Conservation (phyloP, 2,329 filamentous ascomycete species). For the Zalaria obscura region DNA sequence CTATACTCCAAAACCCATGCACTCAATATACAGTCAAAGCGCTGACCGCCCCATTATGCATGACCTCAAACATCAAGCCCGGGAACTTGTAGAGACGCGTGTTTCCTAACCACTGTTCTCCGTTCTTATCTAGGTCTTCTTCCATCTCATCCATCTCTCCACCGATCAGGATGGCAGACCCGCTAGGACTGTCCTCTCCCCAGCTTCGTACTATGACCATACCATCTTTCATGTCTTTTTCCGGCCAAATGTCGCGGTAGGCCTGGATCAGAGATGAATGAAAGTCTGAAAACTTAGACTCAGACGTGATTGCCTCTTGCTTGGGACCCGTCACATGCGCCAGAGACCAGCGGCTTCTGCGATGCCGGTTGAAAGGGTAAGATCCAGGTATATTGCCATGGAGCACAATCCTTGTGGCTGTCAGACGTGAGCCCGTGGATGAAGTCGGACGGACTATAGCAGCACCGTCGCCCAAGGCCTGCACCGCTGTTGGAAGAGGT, state of each 20-base stretch:
- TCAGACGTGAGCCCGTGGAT: conserved; percentile 38
- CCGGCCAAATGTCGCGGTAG: conserved; percentile 47
- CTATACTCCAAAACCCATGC: no score
- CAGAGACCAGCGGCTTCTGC: conserved; percentile 77
- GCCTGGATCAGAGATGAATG: conserved; percentile 52
- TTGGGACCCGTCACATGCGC: conserved; percentile 24
- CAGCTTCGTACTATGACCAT: conserved; percentile 23
- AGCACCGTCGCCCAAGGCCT: conserved; percentile 13
- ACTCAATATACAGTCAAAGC: conserved; percentile 74
- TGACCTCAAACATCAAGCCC: conserved; percentile 84
- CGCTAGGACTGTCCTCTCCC: conserved; percentile 15
- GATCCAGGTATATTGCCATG: conserved; percentile 93
- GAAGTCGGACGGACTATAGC: conserved; percentile 8
- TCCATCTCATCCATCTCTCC: conserved; percentile 18
- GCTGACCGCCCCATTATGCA: conserved; percentile 84
- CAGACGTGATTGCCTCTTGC: conserved; percentile 47
- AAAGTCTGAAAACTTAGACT: conserved; percentile 63
- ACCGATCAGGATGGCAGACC: conserved; percentile 19
- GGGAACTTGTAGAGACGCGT: conserved; percentile 90
- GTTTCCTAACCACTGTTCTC: conserved; percentile 47
- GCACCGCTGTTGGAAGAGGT: conserved; percentile 3
- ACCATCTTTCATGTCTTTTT: conserved; percentile 33
- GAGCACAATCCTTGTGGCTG: conserved; percentile 81
- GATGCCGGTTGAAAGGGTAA: conserved; percentile 91
- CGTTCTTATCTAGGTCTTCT: conserved; percentile 28